phyloP scores from a whole-genome alignment of 345 rosid species.

The Brassica juncea region DNA sequence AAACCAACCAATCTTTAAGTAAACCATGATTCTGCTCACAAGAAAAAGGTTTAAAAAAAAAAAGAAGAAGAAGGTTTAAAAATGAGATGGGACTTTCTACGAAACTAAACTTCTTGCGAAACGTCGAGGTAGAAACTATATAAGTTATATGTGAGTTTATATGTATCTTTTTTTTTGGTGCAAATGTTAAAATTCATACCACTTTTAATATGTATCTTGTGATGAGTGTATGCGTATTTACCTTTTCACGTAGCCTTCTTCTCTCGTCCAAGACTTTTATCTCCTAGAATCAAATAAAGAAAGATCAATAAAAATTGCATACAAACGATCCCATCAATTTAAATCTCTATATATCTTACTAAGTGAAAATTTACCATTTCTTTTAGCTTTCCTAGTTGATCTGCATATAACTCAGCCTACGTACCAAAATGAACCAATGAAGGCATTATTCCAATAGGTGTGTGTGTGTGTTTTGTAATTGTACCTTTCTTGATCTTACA shows the following conservation, averaged over 20 bases:
- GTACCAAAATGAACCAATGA: constrained; percentile 18
- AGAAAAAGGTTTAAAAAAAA: not conserved
- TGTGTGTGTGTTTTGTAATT: not conserved
- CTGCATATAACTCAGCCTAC: constrained; percentile 51
- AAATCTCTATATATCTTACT: not conserved
- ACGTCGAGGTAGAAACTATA: not conserved
- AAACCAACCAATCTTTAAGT: not conserved
- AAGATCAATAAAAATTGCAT: not conserved
- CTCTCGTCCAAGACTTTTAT: constrained; percentile 49
- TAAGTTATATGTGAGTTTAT: not conserved
- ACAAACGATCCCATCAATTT: not conserved
- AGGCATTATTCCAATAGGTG: not conserved
- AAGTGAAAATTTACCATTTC: constrained; percentile 42
- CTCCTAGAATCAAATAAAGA: constrained; percentile 46
- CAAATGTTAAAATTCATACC: too few species aligned
- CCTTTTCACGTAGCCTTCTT: constrained; percentile 46
- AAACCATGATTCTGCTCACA: not conserved
- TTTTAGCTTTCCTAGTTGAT: constrained; percentile 48
- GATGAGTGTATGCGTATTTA: constrained; percentile 19
- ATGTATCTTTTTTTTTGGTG: not conserved
- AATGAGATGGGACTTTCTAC: not conserved
- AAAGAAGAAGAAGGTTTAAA: not conserved
- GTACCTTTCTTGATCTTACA: constrained; percentile 73
- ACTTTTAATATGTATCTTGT: not conserved
- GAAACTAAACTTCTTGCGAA: not conserved